Base-by-base conservation (phyloP, 257 asterid species). In the Rauvolfia tetraphylla region DNA sequence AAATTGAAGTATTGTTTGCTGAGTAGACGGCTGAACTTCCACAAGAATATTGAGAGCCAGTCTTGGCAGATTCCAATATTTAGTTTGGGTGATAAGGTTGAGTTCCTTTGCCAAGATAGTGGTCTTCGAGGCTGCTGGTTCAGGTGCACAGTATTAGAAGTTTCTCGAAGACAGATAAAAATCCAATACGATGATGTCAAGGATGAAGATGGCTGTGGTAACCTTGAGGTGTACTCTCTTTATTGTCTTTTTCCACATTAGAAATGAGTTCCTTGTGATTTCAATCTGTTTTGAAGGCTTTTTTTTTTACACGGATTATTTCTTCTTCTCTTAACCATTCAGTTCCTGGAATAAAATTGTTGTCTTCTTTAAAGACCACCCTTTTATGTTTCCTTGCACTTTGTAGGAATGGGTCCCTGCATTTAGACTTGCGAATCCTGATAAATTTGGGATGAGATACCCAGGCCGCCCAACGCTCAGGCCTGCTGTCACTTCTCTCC, bases 111-210 rank as follows among this genome's bases (percentile, higher is more conserved):
- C 85, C 98, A 87, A 84, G 99, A 95, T 86, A 93, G 99, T 76
- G 99, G 99, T 49, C 84, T 95, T 66, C 95, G 99, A 71, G 99
- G 99, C 59, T 95, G 99, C 85, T 95, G 99, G 99, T 95, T 95
- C 83, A 88, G 90, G 84, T 91, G 98, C 85, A 85, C 90, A 0
- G 83, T 91, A 36, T 67, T 87, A 68, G 96, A 90, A 88, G 80
- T 90, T 61, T 87, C 95, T 36, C 84, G 83, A 82, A 86, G 81
- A 79, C 94, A 86, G 85, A 78, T 95, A 75, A 95, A 87, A 76
- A 79, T 95, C 71, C 81, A 77, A 12, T 92, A 93, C 68, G 92
- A 91, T 78, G 98, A 95, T 80, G 49, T 93, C 22, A 86, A 79
- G 85, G 98, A 90, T 79, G 97, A 87, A 61, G 99, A 89, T 59